Base-by-base conservation (phyloP, 75 land plant genomes). In the Cryptomeria japonica region DNA sequence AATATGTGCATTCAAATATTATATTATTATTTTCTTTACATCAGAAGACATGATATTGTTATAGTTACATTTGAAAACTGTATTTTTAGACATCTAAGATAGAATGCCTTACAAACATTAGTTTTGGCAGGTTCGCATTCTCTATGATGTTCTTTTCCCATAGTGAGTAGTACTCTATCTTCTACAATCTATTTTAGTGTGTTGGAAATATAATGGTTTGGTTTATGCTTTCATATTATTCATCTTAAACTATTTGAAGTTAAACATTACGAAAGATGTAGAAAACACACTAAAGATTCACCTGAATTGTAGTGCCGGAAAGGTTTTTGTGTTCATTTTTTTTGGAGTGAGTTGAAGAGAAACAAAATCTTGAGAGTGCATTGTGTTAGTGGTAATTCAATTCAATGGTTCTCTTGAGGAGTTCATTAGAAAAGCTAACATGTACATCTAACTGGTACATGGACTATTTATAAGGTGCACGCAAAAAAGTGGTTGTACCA, bases 61-160 rank as follows among this genome's bases (percentile, higher is more conserved):
- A 2, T 42, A 42, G 83, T 11, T 80, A 2, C 25, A 80, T 22
- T 42, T 80, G 49, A 80, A 9, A 10, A 22, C 10, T 22, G 2
- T 39, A 80, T 80, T 42, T 42, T 39, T 6, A 80, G 46, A 42
- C 44, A 42, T 80, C 6, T 56, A 38, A 80, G 41, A 80, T 25
- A 12, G 42, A 80, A 80, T 42, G 47, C n/a, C 49, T 80, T 22
- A 80, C 46, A 28, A 42, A 41, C 42, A 22, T 80, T 7, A 25
- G 22, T 80, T 79, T 42, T 58, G 90, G 91, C 97, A 97, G 99
- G 99, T 97, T 97, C 80, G 92, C 93, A 87, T 96, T 97, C 87
- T 97, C 97, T 84, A 97, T 97, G 12, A 86, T 96, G 73, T 96
- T 96, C 88, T 97, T 94, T 77, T 88, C 95, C 16, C 98, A 94